Evolutionary conservation across 805 yeast genomes (phyloP), one percentile per base, ranked within the genome.

Genomic region (Ogataea kodamae): DNA sequence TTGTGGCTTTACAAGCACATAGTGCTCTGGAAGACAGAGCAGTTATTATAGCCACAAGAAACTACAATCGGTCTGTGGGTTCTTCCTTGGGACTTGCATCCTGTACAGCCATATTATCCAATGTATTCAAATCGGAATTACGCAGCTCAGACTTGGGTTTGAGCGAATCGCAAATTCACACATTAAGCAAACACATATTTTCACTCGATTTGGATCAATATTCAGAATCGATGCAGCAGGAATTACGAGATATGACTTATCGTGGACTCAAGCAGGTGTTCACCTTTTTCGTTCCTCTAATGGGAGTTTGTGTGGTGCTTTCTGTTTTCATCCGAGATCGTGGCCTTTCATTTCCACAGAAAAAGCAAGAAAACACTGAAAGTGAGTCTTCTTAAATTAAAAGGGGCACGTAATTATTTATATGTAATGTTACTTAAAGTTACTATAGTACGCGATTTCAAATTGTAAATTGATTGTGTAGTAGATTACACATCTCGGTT

Each of bases 11-110:
- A 22, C 80, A 67, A 48, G 76, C 78, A 1, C 75, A 73, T 39
- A 60, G 75, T 10, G 55, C 43, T 22, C 64, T 67, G 31, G 59
- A 67, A 3, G 81, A 77, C 41, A 53, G 84, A 28, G 78, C 82
- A 0, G 76, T 76, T 9, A 74, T 74, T 9, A 74, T 76, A 7
- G 65, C 78, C 3, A 62, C 78, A 1, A 62, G 83, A 50, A 76
- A 75, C 45, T 74, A 74, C 15, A 45, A 72, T 28, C 58, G 83
- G 35, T 70, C 78, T 3, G 67, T 78, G 37, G 84, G 83, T 10
- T 80, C 80, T n/a, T 68, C 81, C 1, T 57, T 74, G 17, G 82
- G 83, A 0, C 58, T 76, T 22, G 79, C 81, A 1, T 54, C 71
- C 7, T 43, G 52, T 9, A 45, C 60, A 2, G 43, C 59, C 6